These are phyloP conservation scores for Hypoxylon sp. DNA, from an alignment of 2,329 filamentous ascomycete genomes.

Conservation along the genomic window DNA sequence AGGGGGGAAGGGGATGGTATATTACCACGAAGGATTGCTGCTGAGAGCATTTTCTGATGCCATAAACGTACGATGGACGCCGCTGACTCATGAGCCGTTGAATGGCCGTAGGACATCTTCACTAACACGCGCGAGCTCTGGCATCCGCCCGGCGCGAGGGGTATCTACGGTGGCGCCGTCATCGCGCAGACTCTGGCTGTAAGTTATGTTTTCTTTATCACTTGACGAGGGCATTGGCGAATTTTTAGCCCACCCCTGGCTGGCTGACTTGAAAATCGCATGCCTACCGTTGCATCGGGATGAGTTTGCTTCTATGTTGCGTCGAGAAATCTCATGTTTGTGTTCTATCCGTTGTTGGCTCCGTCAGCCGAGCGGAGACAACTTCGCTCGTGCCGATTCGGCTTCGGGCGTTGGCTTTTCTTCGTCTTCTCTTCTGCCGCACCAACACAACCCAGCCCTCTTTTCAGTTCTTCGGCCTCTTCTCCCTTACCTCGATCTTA, in stretches of 20 bases:
- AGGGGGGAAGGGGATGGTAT: not conserved
- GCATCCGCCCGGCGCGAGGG: constrained; percentile 91
- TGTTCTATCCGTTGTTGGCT: not conserved
- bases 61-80: constrained; percentile 3
- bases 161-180: constrained; percentile 92
- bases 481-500: not conserved
- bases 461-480: not conserved
- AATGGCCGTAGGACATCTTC: constrained; percentile 77
- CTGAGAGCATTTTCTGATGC: too few relatives aligned
- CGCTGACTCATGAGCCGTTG: constrained; percentile 22
- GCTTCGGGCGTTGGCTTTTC: constrained; percentile 6
- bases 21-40: not conserved
- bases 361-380: constrained; percentile 16
- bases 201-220: constrained; percentile 29
- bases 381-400: not conserved
- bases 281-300: not conserved
- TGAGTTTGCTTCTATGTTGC: not conserved
- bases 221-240: too few relatives aligned
- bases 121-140: constrained; percentile 93
- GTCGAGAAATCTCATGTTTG: not conserved
- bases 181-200: constrained; percentile 77
- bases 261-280: too few relatives aligned
- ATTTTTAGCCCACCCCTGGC: too few relatives aligned
- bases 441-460: too few relatives aligned
- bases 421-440: not conserved